Percentiles rank a stretch among this genome's conserved stretches.
phyloP scores from a whole-genome alignment of 2,329 filamentous ascomycete genomes.

The Thermomyces lanuginosus region DNA sequence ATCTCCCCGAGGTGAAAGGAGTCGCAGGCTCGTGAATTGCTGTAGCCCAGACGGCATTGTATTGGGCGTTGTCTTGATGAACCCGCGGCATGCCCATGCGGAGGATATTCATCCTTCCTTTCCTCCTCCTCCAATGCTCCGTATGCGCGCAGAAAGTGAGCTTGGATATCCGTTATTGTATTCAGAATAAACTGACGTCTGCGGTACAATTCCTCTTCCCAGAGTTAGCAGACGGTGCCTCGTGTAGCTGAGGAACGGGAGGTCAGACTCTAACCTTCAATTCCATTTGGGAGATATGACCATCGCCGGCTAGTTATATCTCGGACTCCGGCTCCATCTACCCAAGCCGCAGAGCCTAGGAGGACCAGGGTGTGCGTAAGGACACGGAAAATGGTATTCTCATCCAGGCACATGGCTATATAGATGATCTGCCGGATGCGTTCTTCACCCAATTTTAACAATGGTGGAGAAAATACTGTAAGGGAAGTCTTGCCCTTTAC shows the following conservation, averaged over 20 bases:
- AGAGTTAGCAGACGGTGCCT: conserved; percentile 1
- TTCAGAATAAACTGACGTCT: conserved; percentile 26
- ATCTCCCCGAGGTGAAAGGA: conserved; percentile 31
- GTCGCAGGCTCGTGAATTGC: conserved; percentile 28
- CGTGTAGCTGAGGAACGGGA: not conserved
- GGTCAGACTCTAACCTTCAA: conserved; percentile 21
- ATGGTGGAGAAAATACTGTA: conserved; percentile 11
- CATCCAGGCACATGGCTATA: conserved; percentile 18
- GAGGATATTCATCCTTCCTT: conserved; percentile 5
- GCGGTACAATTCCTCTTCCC: conserved; percentile 26
- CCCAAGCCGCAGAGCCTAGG: conserved; percentile 22
- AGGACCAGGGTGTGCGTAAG: conserved; percentile 22
- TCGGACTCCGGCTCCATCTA: conserved; percentile 12
- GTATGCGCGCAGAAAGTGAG: conserved; percentile 25
- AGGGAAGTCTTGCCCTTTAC: conserved; percentile 15
- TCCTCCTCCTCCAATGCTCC: conserved; percentile 18
- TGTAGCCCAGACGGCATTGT: conserved; percentile 27
- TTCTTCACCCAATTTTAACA: conserved; percentile 21
- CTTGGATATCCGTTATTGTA: conserved; percentile 28
- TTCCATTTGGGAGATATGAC: conserved; percentile 20
- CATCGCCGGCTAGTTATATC: conserved; percentile 14
- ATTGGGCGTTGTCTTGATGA: conserved; percentile 11
- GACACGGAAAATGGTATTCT: conserved; percentile 13
- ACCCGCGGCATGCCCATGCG: conserved; percentile 7
- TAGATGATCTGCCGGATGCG: conserved; percentile 24